Evolutionary conservation across 208 protist species (phyloP), one percentile per base, ranked within the genome.

Genomic region (Leishmania guyanensis): DNA sequence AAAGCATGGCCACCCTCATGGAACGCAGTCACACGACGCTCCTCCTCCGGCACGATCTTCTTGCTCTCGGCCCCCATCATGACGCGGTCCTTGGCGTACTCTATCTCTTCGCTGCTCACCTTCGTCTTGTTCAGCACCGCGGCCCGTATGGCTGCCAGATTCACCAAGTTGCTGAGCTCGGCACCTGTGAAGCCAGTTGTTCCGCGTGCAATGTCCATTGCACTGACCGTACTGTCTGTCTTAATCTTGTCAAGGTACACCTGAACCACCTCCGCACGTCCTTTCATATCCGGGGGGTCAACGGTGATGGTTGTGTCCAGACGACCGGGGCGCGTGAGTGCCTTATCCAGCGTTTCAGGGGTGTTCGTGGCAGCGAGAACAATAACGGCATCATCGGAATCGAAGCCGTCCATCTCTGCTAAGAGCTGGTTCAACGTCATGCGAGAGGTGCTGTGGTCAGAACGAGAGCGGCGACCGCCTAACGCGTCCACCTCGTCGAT

Each of bases 401-500:
- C 84, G 81, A 99, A 99, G 29, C 98, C 98, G 87, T 99, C 98
- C 95, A 99, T 98, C 85, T 99, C 98, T 29, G 97, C 91, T 17
- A 99, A 86, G 62, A 99, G 95, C 91, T 99, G 98, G 86, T 99
- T 99, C 65, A 99, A 92, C 43, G 98, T 99, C 95, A 98, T 98
- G 33, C 94, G 91, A 6, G 92, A 95, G 69, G 93, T 90, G 12
- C 87, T 77, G 73, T 93, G 89, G 80, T 98, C 94, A 29, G 64
- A 80, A 48, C 88, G 68, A 54, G 88, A 91, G 75, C 98, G 91
- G 62, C 89, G 93, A 29, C 91, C 92, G 20, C 98, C 99, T 14
- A 99, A 88, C 0, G 98, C 97, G 86, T 99, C 99, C 78, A 99
- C 98, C 87, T 99, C 99, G 91, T 99, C 99, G 65, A 99, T 99